Evolutionary conservation across 352 stramenopile genomes (phyloP), one percentile per base, ranked within the genome.

Genomic region (Aphanomyces euteiches): DNA sequence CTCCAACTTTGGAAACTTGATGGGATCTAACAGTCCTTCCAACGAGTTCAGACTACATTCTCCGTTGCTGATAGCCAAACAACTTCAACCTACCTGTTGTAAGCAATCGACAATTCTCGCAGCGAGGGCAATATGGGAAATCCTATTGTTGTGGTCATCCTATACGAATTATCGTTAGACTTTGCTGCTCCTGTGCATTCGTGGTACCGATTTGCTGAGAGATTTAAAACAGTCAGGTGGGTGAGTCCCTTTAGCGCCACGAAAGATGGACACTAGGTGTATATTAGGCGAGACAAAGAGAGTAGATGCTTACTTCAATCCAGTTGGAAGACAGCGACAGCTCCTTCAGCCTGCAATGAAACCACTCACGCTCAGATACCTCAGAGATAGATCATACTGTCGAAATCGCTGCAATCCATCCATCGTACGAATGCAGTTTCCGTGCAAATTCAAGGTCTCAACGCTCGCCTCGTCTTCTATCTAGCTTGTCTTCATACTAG

Each of bases 291-390:
- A 56, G n/a, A 50, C n/a, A 21, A 43, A 34, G 8, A 13, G 4
- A 3, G 15, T n/a, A 48, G 37, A 21, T 64, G 28, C 12, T 3
- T 58, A 86, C 81, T 64, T 92, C 74, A n/a, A 93, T 85, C 63
- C 59, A 81, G 64, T 92, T 93, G 67, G 84, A 92, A 1, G 85
- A 92, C n/a, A 94, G 74, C 73, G 83, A 94, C 19, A 92, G 77
- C 67, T 93, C 86, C 10, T 80, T 72, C 7, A 93, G 69, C 40
- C 76, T 85, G 58, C 8, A 8, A 66, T 12, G 12, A n/a, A 59
- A 17, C 13, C 69, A 37, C 21, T 38, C 3, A 28, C 57, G 3
- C 50, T 69, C 17, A 34, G 19, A 34, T 8, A 47, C 69, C 37
- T 5, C 67, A 47, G 17, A 17, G 28, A 37, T 28, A 19, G 39